Evolutionary conservation across 2,329 filamentous ascomycete genomes (phyloP).

Genomic region (Cladobotryum mycophilum): DNA sequence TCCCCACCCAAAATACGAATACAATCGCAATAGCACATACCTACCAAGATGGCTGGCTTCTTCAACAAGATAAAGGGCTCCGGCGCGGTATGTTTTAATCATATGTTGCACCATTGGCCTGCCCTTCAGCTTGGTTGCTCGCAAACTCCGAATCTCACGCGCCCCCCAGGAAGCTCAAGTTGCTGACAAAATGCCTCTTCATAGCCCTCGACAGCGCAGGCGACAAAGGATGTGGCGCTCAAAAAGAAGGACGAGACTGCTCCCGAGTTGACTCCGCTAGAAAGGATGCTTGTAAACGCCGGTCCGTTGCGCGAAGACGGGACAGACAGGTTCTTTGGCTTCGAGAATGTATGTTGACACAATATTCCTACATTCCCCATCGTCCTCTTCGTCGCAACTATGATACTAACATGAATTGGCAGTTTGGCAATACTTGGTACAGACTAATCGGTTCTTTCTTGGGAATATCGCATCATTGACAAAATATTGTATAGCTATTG

Average conservation of each 20-base stretch:
- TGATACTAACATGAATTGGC: constrained; percentile 30
- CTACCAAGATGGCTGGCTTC: constrained; percentile 47
- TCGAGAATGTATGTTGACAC: constrained; percentile 77
- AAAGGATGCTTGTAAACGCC: constrained; percentile 74
- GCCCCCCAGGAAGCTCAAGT: constrained; percentile 9
- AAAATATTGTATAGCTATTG: constrained; percentile 63
- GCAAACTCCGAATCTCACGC: background rate
- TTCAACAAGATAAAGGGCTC: constrained; percentile 54
- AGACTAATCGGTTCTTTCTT: constrained; percentile 15
- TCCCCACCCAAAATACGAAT: constrained; percentile 2
- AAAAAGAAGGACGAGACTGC: constrained; percentile 53
- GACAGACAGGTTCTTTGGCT: constrained; percentile 95
- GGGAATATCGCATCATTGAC: too few species aligned
- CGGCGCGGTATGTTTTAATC: constrained; percentile 42
- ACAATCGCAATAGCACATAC: background rate
- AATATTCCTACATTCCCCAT: constrained; percentile 8
- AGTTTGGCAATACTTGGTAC: constrained; percentile 99
- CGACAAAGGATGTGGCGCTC: constrained; percentile 40
- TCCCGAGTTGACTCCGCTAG: constrained; percentile 55
- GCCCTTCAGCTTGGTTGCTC: too few species aligned
- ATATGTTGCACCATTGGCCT: constrained; percentile 1
- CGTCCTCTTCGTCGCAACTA: background rate
- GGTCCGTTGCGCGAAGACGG: constrained; percentile 79
- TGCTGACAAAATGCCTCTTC: constrained; percentile 28
- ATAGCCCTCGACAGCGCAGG: constrained; percentile 38